Conservation (phyloP, 2,329 filamentous ascomycete genomes). For the Fusarium sp. region DNA sequence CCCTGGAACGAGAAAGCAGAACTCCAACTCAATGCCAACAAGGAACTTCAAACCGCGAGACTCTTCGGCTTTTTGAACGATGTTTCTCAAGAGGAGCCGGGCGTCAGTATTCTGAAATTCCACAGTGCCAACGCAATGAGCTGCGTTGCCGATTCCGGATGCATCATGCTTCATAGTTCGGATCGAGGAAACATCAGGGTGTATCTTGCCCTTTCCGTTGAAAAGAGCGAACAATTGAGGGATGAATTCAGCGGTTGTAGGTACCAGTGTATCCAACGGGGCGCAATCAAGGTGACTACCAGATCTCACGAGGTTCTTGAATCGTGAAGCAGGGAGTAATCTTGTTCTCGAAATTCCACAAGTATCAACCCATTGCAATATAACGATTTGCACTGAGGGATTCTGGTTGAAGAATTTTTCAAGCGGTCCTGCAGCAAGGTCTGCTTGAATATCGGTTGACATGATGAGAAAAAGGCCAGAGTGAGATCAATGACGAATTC, state of each 20-base stretch:
- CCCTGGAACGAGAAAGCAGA: not conserved
- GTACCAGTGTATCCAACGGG: constrained; percentile 3
- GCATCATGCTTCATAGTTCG: not conserved
- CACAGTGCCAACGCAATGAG: not conserved
- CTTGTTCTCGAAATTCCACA: not conserved
- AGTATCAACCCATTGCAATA: constrained; percentile 20
- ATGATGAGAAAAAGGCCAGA: not conserved
- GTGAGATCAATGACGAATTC: too few species aligned
- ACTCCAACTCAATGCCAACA: constrained; percentile 13
- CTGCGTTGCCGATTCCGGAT: not conserved
- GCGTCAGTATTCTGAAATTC: constrained; percentile 9
- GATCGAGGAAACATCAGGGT: not conserved
- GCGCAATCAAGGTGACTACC: not conserved
- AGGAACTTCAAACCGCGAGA: not conserved
- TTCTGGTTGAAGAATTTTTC: not conserved
- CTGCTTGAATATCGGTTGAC: not conserved
- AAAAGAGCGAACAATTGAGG: not conserved
- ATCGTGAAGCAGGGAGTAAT: not conserved
- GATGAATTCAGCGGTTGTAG: not conserved
- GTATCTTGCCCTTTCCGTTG: not conserved
- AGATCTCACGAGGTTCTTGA: not conserved
- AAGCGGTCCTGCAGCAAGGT: rapidly evolving
- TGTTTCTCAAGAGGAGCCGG: not conserved
- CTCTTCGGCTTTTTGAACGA: not conserved
- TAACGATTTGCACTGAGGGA: not conserved